Base-by-base conservation (phyloP, 805 yeast genomes). In the Candida maltosa region DNA sequence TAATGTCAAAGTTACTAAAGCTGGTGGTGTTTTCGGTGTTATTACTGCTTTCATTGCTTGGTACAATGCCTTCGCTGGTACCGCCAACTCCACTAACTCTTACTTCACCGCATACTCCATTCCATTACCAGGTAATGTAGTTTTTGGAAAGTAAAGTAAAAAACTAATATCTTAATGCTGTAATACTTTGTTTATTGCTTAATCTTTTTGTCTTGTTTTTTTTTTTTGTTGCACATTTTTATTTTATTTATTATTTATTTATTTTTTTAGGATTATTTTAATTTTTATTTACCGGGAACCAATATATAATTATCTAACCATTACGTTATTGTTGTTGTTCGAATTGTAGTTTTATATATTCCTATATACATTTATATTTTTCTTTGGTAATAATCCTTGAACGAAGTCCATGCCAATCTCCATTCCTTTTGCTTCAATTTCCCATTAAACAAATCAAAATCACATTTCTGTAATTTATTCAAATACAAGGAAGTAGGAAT, bases 401-500 rank as follows among this genome's bases (percentile, higher is more conserved):
- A 82, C 6, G 80, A 62, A 14, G 70, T 64, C 75, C 78, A 80
- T 7, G 87, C 80, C 32, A 82, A 58, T 40, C 76, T 63, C 87
- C 87, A 83, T 45, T 80, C 86, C 39, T 70, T 66, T 35, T 60
- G 63, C 20, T 60, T 59, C 30, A 78, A 53, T 28, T 59, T 64
- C 11, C 65, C 63, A 46, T 55, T 53, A 31, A 73, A 58, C 4
- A 84, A 44, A 51, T 86, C 85, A 51, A 86, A 86, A 52, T 83
- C 84, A 40, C 58, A 48, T 41, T 68, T 70, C 50, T 87, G 83
- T 34, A 86, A 64, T 38, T 67, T 67, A 38, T 72, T 72, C 44
- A 86, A 63, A 48, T 78, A 87, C 26, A 83, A 67, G 12, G 73
- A 56, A 0, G 83, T 70, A 0, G 94, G 94, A 3, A 83, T 64